Base-by-base conservation (phyloP, 805 yeast genomes). In the Candida xiaguanensis region DNA sequence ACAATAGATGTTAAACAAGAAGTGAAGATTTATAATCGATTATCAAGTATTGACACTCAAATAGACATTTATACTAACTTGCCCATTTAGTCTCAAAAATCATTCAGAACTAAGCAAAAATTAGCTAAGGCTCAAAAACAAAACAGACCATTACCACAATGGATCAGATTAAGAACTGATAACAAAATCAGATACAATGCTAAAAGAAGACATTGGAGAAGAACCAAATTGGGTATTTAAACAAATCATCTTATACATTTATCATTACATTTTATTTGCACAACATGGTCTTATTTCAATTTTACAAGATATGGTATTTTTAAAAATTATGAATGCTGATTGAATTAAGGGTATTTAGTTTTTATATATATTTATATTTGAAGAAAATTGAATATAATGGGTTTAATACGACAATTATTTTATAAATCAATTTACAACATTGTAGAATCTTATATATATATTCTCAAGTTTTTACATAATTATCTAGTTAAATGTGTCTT, bases 191-290 rank as follows among this genome's bases (percentile, higher is more conserved):
- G 95, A 82, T 88, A 88, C 86, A 91, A 91, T 79, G 95, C 96
- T 71, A 93, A 93, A 89, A 89, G 98, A 87, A 85, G 98, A 83
- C 95, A 93, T 93, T 91, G 99, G 99, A 91, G 96, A 86, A 87
- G 98, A 85, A 91, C 97, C 67, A 91, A 91, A 95, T 82, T 91
- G 77, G 80, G 82, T 82, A 74, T 91, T 82, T 91, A 90, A 86
- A 61, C 45, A 14, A 25, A 7, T 30, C 25, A 25, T 34, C 9
- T 27, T 26, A 35, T 16, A 27, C 23, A 15, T n/a, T 13, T 34
- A n/a, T n/a, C n/a, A n/a, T 19, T 6, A 11, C 20, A 19, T 35
- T 36, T 37, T 38, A 24, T 18, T 28, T 28, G 28, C 36, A 38
- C 36, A 31, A 35, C 25, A 27, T 26, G 30, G 31, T 16, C 14